Evolutionary conservation across 1,284 basidiomycete genomes (phyloP), one percentile per base, ranked within the genome.

Genomic region (Trichosporon faecale): DNA sequence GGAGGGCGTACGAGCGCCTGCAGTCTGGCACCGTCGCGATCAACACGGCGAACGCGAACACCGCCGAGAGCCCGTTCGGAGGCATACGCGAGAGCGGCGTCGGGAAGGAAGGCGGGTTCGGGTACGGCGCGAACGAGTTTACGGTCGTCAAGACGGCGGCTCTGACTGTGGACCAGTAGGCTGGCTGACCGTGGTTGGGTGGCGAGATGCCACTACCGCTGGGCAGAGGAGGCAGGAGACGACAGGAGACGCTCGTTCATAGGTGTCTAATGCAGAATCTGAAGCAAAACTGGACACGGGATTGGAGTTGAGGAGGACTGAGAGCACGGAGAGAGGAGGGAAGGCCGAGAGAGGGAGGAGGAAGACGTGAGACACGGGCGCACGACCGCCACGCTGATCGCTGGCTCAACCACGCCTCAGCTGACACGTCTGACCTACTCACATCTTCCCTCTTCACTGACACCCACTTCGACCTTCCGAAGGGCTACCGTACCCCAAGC

Each of bases 1-100:
- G 93, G 92, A 88, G 95, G 65, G 92, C 96, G n/a, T 93, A 93
- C 25, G 95, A 96, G 84, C 90, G 88, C 72, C 86, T 98, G 65
- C 92, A 98, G 83, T 93, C 95, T 5, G 95, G 95, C 1, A 97
- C 97, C 93, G 92, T 81, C 66, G 82, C 77, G 14, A 73, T 76
- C 71, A 95, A 95, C 83, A 93, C 92, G 0, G 91, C 91, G 1
- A 69, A 89, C 68, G 89, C 95, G 76, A 91, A 89, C 68, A 89
- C 91, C 79, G 90, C 91, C 33, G 86, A 86, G 18, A 90, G 92
- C 85, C 93, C 93, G 25, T 98, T 98, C 77, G 95, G 95, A 29
- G 95, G 95, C 7, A 85, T 79, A 72, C 77, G 76, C 73, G 74
- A 77, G 72, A 72, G 70, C 49, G 75, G 75, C 18, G 64, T 74